Evolutionary conservation across 2,329 filamentous ascomycete genomes (phyloP).

Genomic region (Colletotrichum gloeosporioides): DNA sequence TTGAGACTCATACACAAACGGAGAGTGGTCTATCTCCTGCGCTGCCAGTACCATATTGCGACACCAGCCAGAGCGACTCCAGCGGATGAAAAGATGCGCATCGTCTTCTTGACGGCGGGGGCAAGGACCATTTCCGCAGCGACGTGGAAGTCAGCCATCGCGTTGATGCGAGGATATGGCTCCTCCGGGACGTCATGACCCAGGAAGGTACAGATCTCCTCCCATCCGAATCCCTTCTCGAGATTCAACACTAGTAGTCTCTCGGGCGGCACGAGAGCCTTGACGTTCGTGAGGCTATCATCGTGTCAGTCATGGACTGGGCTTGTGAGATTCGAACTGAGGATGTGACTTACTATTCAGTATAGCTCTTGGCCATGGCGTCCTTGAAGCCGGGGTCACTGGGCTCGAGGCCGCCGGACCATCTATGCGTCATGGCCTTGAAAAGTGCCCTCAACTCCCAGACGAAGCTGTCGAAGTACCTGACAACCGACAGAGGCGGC

Average conservation of each 20-base stretch:
- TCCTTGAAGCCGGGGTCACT: neutral
- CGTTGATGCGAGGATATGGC: conserved; percentile 29
- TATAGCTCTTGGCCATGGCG: conserved; percentile 6
- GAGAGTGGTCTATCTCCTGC: neutral
- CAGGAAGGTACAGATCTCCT: conserved; percentile 38
- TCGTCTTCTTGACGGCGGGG: conserved; percentile 9
- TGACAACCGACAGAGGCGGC: conserved; percentile 11
- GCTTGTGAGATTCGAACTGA: too few relatives aligned
- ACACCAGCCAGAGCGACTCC: neutral
- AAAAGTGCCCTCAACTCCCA: conserved; percentile 14
- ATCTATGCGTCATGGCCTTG: conserved; percentile 6
- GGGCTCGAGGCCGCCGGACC: conserved; percentile 13
- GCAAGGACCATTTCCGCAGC: conserved; percentile 15
- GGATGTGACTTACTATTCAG: neutral
- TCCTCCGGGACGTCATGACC: conserved; percentile 31
- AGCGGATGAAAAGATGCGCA: conserved; percentile 1
- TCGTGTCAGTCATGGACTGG: conserved; percentile 9
- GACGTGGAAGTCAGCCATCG: conserved; percentile 17
- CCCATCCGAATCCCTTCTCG: conserved; percentile 41
- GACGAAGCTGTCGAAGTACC: conserved; percentile 15
- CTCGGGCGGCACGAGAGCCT: conserved; percentile 27
- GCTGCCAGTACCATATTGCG: conserved; percentile 8
- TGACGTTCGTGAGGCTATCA: conserved; percentile 25
- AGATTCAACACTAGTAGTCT: conserved; percentile 33
- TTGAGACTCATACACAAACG: neutral